phyloP scores from a whole-genome alignment of 2,329 filamentous ascomycete genomes.

The Arthrinium phaeospermum region DNA sequence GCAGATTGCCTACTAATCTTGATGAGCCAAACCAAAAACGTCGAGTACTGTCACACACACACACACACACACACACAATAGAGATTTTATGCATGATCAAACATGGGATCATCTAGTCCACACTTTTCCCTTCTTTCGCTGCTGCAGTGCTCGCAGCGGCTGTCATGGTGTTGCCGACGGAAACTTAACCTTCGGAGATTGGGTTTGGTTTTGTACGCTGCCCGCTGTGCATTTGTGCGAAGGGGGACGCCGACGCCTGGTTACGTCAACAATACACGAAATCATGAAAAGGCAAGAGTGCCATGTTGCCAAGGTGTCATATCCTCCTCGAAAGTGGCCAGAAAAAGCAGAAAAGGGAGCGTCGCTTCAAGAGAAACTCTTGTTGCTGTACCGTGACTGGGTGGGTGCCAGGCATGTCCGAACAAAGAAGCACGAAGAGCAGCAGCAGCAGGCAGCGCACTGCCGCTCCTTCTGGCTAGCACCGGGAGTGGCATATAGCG shows the following conservation, averaged over 20 bases:
- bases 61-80: no score
- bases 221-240: neutral
- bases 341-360: neutral
- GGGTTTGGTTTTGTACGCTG: slow-evolving; percentile 7
- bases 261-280: neutral
- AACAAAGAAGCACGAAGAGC: neutral
- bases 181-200: slow-evolving; percentile 17
- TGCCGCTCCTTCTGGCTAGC: neutral
- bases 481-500: neutral
- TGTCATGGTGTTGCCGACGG: neutral
- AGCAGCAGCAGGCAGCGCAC: neutral
- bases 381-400: neutral
- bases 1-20: neutral
- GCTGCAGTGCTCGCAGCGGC: slow-evolving; percentile 1
- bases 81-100: neutral
- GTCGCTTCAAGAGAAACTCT: neutral
- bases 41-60: neutral
- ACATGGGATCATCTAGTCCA: neutral
- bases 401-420: neutral
- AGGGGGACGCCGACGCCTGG: neutral
- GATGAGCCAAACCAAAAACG: neutral
- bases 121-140: neutral
- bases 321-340: neutral
- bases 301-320: neutral
- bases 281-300: neutral